A percentile compares a stretch with the other conserved stretches of the same genome.
Conservation (phyloP, 192 early-diverging fungal genomes). For the Linnemannia schmuckeri region DNA sequence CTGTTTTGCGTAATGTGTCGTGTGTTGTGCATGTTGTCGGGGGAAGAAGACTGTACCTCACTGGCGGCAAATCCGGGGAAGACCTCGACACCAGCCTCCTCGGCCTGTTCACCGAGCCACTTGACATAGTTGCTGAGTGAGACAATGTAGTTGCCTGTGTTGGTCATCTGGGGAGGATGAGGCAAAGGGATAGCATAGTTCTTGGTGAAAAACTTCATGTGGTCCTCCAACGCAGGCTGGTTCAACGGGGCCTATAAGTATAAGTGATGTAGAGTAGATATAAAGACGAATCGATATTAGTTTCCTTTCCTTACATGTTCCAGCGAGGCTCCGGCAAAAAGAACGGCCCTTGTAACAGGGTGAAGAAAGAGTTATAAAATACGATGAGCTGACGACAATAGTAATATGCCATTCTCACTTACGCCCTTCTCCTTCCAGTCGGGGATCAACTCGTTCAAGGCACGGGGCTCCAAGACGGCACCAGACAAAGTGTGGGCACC, state of each 20-base stretch:
- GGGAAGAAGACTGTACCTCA: constrained; percentile 65
- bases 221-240: constrained; percentile 85
- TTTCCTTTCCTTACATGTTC: not conserved
- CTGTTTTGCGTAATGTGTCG: not conserved
- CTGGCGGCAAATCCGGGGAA: constrained; percentile 94
- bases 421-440: constrained; percentile 95
- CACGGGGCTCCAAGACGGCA: constrained; percentile 92
- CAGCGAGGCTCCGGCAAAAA: not conserved
- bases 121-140: constrained; percentile 93
- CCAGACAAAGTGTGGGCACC: constrained; percentile 96
- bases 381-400: not conserved
- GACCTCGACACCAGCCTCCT: constrained; percentile 95
- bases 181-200: constrained; percentile 84
- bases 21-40: not conserved
- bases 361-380: not conserved
- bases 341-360: not conserved
- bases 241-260: constrained; percentile 82
- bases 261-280: not conserved
- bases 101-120: constrained; percentile 98
- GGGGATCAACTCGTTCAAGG: constrained; percentile 95
- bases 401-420: constrained; percentile 9
- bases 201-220: constrained; percentile 88
- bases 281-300: not conserved
- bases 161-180: constrained; percentile 96
- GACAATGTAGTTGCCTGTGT: constrained; percentile 98